Evolutionary conservation across 2,329 filamentous ascomycete genomes (phyloP).

Genomic region (Balansia obtecta): DNA sequence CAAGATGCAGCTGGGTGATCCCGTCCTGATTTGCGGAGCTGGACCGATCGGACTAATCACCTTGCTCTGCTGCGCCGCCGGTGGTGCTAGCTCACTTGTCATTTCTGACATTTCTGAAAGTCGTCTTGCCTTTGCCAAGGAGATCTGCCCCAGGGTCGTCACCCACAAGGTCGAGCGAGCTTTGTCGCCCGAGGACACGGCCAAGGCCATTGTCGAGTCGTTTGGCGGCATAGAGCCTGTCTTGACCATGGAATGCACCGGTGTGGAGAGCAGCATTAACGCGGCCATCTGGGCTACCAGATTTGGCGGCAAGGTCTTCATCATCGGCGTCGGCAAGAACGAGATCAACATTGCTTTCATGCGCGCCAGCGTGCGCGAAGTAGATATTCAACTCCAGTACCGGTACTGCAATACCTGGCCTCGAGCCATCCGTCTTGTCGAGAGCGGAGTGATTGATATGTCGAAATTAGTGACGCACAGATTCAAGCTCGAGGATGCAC

Average conservation of each 20-base stretch:
- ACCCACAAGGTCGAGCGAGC: constrained; percentile 66
- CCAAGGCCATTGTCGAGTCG: constrained; percentile 50
- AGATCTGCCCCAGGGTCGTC: constrained; percentile 64
- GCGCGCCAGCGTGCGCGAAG: constrained; percentile 78
- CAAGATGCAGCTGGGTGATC: constrained; percentile 69
- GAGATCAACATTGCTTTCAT: constrained; percentile 96
- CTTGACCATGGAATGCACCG: constrained; percentile 83
- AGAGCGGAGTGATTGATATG: constrained; percentile 74
- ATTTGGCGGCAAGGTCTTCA: constrained; percentile 94
- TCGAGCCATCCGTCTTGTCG: constrained; percentile 74
- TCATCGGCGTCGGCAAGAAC: constrained; percentile 90
- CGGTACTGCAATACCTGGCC: constrained; percentile 96
- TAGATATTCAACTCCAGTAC: constrained; percentile 95
- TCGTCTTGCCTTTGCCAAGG: constrained; percentile 71
- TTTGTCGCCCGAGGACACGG: constrained; percentile 57
- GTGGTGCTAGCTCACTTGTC: constrained; percentile 80
- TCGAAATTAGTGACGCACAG: constrained; percentile 78
- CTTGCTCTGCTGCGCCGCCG: constrained; percentile 69
- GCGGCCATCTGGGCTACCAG: constrained; percentile 81
- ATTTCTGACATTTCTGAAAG: constrained; percentile 92
- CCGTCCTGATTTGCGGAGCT: constrained; percentile 80
- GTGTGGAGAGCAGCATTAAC: constrained; percentile 79
- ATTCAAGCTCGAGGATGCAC: constrained; percentile 72
- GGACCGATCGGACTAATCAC: constrained; percentile 90
- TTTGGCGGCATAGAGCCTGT: constrained; percentile 73